Evolutionary conservation across 306 rosid species (phyloP), one percentile per base, ranked within the genome.

Genomic region (Mimosa bimucronata): DNA sequence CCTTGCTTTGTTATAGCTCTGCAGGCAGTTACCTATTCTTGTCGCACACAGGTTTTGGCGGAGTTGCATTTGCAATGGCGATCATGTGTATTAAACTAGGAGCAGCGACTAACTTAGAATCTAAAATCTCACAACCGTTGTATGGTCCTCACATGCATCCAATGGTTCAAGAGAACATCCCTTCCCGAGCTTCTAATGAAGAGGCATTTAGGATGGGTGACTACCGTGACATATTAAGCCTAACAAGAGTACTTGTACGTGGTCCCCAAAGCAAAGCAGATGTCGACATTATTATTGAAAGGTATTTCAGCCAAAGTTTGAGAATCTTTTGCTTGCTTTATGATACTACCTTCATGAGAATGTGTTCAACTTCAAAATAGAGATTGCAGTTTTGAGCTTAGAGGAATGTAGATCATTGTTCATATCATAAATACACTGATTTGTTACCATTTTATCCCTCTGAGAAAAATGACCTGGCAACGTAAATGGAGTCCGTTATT

Each of bases 21-120:
- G 92, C 98, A 79, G 94, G 92, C 76, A 88, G 92, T 81, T 90
- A 90, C 88, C 95, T 94, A 82, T 94, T 88, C 79, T 79, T 94
- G 77, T 91, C 98, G 18, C 98, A 94, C 91, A 94, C 98, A 9
- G 95, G 98, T 55, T 94, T 91, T 85, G 98, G 98, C 78, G 98
- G 97, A 86, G 95, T 89, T 38, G 86, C 94, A 72, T 94, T 88
- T 84, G 95, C 98, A 29, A 94, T 90, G 97, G 92, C 97, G 28
- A 88, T 94, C 37, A 82, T 86, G 75, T 94, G 98, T 84, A 80
- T 85, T 66, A 94, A 91, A 84, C 88, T 89, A 37, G 84, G 84
- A 41, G 93, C 88, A 76, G 89, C 85, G 67, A 84, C 79, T 55
- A 84, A 73, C 71, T 89, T 83, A 62, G 78, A 77, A 77, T 81